Evolutionary conservation across 352 stramenopile species (phyloP).

Genomic region (Pythium insidiosum): DNA sequence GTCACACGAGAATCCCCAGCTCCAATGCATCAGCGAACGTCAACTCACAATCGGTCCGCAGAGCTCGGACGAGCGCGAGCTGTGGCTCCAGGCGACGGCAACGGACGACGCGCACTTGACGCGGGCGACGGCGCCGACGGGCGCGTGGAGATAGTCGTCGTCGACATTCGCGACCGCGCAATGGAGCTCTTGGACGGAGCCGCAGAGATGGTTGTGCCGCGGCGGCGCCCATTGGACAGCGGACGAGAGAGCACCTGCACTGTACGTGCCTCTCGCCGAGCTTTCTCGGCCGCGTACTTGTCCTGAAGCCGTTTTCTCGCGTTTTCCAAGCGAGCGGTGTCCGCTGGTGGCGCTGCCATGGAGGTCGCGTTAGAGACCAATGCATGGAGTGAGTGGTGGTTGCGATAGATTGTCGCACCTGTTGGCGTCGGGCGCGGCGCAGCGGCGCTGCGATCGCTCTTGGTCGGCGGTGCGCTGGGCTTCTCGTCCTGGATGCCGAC

Average conservation of each 20-base stretch:
- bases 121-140: no score
- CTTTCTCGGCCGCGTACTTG: conserved; percentile 61
- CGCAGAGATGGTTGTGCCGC: conserved; percentile 55
- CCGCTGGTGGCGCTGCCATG: conserved; percentile 9
- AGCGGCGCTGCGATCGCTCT: not conserved
- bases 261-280: conserved; percentile 61
- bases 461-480: conserved; percentile 3
- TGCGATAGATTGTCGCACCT: conserved; percentile 1
- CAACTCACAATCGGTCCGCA: no score
- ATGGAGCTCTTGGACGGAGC: conserved; percentile 47
- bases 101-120: no score
- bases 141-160: conserved; percentile 21
- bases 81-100: no score
- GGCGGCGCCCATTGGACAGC: conserved; percentile 44
- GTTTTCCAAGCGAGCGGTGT: conserved; percentile 51
- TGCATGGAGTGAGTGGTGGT: not conserved
- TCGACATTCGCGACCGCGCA: not conserved
- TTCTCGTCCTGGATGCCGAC: conserved; percentile 37
- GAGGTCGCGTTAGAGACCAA: not conserved
- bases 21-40: no score
- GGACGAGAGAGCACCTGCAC: conserved; percentile 65
- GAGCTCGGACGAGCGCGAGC: no score
- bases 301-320: conserved; percentile 69
- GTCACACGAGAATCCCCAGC: conserved; percentile 4
- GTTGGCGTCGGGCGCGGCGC: not conserved